These are phyloP conservation scores for Solanum raphanifolium DNA, from an alignment of 257 asterid genomes.

Conservation along the genomic window DNA sequence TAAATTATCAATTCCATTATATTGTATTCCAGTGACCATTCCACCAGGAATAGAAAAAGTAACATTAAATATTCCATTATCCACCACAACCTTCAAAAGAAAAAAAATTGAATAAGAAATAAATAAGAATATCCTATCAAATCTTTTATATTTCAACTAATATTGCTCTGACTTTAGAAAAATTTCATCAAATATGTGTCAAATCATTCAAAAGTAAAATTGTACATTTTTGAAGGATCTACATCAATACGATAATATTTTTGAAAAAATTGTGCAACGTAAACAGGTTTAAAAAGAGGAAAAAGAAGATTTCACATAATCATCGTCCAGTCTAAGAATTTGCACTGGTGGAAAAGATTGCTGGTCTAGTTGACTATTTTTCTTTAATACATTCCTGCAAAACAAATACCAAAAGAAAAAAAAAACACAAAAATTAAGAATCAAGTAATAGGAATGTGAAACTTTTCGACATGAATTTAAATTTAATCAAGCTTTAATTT, in stretches of 20 bases:
- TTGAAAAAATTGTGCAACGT: accelerated
- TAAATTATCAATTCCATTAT: constrained; percentile 58
- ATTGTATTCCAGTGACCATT: constrained; percentile 38
- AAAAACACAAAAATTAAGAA: neutral
- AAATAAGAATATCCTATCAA: neutral
- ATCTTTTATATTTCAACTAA: neutral
- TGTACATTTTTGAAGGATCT: accelerated
- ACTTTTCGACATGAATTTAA: no score
- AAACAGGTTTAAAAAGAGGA: neutral
- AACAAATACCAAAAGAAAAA: neutral
- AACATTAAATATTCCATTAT: constrained; percentile 33
- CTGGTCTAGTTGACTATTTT: constrained; percentile 2
- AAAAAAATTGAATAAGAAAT: neutral
- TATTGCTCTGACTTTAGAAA: accelerated
- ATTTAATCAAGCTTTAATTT: no score
- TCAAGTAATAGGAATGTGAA: neutral
- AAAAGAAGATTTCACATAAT: constrained; percentile 22
- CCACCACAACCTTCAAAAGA: constrained; percentile 14
- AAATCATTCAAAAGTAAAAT: accelerated
- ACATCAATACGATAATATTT: no score
- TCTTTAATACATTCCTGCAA: constrained; percentile 23
- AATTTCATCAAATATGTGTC: accelerated
- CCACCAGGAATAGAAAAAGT: constrained; percentile 57
- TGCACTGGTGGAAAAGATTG: constrained; percentile 46
- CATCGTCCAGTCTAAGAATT: constrained; percentile 24